phyloP scores from a whole-genome alignment of 2,329 filamentous ascomycete species.

The Onygenales sp. region DNA sequence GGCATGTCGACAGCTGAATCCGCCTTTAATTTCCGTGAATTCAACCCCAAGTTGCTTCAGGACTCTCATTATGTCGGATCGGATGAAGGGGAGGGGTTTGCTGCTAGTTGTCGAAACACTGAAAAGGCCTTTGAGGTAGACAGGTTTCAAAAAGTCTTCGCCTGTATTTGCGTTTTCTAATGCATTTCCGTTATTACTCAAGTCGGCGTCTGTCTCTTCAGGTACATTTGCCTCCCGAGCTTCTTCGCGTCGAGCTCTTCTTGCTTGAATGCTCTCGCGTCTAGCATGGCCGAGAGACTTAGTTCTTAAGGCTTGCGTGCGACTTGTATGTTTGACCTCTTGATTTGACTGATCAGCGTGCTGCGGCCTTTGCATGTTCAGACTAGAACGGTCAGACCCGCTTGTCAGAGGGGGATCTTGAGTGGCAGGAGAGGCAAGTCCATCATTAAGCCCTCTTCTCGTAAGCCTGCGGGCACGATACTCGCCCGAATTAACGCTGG shows the following conservation, averaged over 20 bases:
- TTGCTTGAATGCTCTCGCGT: slow-evolving; percentile 83
- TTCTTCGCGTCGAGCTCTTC: slow-evolving; percentile 65
- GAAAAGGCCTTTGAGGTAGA: slow-evolving; percentile 92
- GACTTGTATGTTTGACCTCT: slow-evolving; percentile 46
- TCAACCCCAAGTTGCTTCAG: slow-evolving; percentile 82
- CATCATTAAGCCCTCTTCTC: slow-evolving; percentile 46
- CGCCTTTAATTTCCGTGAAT: slow-evolving; percentile 83
- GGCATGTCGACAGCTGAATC: slow-evolving; percentile 78
- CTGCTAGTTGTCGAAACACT: slow-evolving; percentile 94
- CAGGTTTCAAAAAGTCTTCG: slow-evolving; percentile 74
- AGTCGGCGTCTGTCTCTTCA: slow-evolving; percentile 81
- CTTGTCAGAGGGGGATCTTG: slow-evolving; percentile 66
- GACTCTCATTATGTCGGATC: slow-evolving; percentile 82
- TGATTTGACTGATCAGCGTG: slow-evolving; percentile 41
- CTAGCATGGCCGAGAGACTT: slow-evolving; percentile 85
- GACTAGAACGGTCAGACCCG: slow-evolving; percentile 65
- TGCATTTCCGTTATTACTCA: slow-evolving; percentile 46
- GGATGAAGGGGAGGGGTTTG: slow-evolving; percentile 77
- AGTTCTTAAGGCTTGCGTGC: slow-evolving; percentile 60
- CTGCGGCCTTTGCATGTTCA: slow-evolving; percentile 31
- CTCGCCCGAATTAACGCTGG: slow-evolving; percentile 85
- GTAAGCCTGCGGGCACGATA: slow-evolving; percentile 55
- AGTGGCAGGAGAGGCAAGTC: slow-evolving; percentile 39
- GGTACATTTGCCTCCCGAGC: slow-evolving; percentile 67
- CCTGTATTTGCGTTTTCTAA: slow-evolving; percentile 44